These are phyloP conservation scores for Aspergillus texensis DNA, from an alignment of 2,329 filamentous ascomycete species.

Conservation along the genomic window DNA sequence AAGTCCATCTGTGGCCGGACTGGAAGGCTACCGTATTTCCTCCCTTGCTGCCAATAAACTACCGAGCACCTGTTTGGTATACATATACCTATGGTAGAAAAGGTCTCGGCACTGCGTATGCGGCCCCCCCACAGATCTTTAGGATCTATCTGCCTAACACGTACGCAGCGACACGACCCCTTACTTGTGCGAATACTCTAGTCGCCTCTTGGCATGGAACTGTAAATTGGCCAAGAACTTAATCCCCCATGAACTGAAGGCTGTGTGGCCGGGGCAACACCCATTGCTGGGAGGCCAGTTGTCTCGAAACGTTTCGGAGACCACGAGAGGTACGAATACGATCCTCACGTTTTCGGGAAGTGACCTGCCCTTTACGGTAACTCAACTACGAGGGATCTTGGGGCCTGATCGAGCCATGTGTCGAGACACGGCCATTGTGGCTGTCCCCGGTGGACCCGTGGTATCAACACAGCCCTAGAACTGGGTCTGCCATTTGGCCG, in stretches of 20 bases:
- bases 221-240: not conserved
- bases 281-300: not conserved
- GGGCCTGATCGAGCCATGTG: not conserved
- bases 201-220: not conserved
- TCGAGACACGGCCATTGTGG: slow-evolving; percentile 3
- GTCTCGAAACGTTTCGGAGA: not conserved
- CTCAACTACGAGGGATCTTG: not conserved
- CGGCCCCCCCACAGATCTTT: not conserved
- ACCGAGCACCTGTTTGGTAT: not conserved
- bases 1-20: not conserved
- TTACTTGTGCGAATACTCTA: not conserved
- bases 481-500: not conserved
- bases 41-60: not conserved
- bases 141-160: slow-evolving; percentile 2
- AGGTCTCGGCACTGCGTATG: not conserved
- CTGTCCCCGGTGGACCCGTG: not conserved
- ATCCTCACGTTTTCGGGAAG: not conserved
- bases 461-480: not conserved
- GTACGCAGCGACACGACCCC: not conserved
- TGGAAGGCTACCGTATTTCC: not conserved
- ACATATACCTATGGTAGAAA: not conserved
- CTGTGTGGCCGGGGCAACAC: not conserved
- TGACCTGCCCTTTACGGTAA: not conserved
- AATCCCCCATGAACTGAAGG: not conserved
- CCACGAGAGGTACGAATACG: not conserved